A percentile compares a stretch with the other conserved stretches of the same genome.
phyloP scores from a whole-genome alignment of 371 early-diverging fungal genomes.

The Mortierella sp. region DNA sequence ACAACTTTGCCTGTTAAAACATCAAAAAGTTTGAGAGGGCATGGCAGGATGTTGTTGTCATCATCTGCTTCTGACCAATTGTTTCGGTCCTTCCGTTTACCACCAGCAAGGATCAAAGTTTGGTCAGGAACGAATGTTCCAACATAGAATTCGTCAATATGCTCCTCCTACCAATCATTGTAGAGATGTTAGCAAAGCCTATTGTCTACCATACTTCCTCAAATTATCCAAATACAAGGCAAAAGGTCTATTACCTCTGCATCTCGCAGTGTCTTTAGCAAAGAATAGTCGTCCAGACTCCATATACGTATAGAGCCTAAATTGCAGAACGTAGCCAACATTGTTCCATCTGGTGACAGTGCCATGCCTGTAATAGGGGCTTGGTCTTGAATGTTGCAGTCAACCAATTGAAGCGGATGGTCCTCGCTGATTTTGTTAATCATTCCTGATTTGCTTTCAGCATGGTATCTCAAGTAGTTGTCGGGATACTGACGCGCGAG shows the following conservation, averaged over 20 bases:
- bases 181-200: neutral
- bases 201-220: neutral
- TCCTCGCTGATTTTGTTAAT: slow-evolving; percentile 75
- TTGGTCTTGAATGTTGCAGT: slow-evolving; percentile 63
- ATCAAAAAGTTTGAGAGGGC: slow-evolving; percentile 91
- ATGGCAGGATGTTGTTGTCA: slow-evolving; percentile 92
- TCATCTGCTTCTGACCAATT: slow-evolving; percentile 90
- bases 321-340: slow-evolving; percentile 89
- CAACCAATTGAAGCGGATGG: slow-evolving; percentile 69
- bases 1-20: slow-evolving; percentile 79
- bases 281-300: slow-evolving; percentile 78
- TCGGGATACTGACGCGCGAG: slow-evolving; percentile 73
- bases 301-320: slow-evolving; percentile 84
- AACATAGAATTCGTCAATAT: slow-evolving; percentile 93
- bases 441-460: slow-evolving; percentile 58
- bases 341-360: slow-evolving; percentile 83
- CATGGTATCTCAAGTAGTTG: slow-evolving; percentile 70
- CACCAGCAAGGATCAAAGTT: slow-evolving; percentile 71
- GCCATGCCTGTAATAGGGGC: slow-evolving; percentile 83
- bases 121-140: slow-evolving; percentile 78
- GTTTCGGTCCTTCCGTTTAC: slow-evolving; percentile 88
- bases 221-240: neutral
- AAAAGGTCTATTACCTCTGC: slow-evolving; percentile 50
- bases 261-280: slow-evolving; percentile 82
- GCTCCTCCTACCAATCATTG: slow-evolving; percentile 62